Percentiles rank a stretch among this genome's conserved stretches.
Evolutionary conservation across 1,284 basidiomycete species (phyloP).

Genomic region (Trichosporon coremiiforme): DNA sequence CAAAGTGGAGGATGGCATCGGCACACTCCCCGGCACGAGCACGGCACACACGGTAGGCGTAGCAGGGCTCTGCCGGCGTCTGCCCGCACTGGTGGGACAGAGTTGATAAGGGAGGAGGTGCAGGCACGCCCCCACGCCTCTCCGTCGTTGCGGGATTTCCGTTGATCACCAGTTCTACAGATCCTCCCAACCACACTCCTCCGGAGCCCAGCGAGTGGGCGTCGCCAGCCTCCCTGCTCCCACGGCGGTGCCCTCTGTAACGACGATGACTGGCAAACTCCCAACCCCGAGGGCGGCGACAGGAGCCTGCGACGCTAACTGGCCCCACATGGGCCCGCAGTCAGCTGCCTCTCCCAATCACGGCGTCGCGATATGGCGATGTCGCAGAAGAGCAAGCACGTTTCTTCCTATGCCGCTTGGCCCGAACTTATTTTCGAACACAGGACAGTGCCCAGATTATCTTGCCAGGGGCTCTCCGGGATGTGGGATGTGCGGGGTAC

Average conservation of each 20-base stretch:
- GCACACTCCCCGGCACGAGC: background rate
- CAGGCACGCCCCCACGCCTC: background rate
- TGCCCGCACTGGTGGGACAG: background rate
- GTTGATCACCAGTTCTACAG: conserved; percentile 6
- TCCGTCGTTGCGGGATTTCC: background rate
- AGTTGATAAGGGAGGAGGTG: conserved; percentile 3
- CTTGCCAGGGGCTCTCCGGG: background rate
- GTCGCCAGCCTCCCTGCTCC: background rate
- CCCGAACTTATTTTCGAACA: background rate
- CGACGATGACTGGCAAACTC: background rate
- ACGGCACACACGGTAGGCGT: background rate
- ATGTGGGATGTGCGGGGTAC: conserved; percentile 1
- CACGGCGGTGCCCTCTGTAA: background rate
- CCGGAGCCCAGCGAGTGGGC: background rate
- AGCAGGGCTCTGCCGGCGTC: background rate
- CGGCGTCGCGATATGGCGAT: background rate
- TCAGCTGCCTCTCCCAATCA: background rate
- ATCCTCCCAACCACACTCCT: conserved; percentile 1
- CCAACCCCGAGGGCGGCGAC: background rate
- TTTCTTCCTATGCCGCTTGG: background rate
- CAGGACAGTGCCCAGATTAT: background rate
- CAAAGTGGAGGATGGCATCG: background rate
- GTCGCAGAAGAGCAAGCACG: background rate
- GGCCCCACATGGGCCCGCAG: conserved; percentile 3
- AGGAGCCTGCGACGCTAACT: background rate